Evolutionary conservation across 495 filamentous ascomycete species (phyloP).

Genomic region (Letharia lupina): DNA sequence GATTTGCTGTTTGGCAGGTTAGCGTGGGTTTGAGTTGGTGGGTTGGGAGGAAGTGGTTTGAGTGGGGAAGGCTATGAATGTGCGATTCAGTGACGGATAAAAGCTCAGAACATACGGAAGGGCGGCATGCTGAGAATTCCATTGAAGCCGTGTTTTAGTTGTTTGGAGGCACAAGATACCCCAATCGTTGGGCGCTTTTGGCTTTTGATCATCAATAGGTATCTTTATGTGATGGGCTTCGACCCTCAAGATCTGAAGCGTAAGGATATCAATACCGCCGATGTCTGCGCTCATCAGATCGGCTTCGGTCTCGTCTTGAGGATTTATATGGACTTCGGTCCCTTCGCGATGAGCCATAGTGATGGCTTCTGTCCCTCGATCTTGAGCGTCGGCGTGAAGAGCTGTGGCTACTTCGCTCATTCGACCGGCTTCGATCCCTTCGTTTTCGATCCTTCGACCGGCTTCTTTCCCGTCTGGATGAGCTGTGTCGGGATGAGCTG

Average conservation of each 20-base stretch:
- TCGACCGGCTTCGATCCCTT: constrained; percentile 30
- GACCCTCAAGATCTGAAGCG: not conserved
- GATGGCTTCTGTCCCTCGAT: constrained; percentile 17
- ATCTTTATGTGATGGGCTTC: not conserved
- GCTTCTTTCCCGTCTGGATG: constrained; percentile 29
- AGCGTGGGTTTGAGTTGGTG: constrained; percentile 37
- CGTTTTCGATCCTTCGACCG: constrained; percentile 25
- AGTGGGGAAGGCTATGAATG: constrained; percentile 38
- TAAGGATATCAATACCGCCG: constrained; percentile 4
- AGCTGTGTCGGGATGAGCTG: constrained; percentile 10
- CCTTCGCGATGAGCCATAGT: constrained; percentile 23
- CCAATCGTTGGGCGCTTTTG: not conserved
- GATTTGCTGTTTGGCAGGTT: constrained; percentile 39
- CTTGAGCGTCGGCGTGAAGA: not conserved
- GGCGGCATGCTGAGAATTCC: not conserved
- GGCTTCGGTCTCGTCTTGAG: constrained; percentile 22
- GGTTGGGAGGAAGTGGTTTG: constrained; percentile 39
- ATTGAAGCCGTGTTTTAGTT: not conserved
- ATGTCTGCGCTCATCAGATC: constrained; percentile 13
- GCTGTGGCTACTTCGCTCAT: constrained; percentile 22
- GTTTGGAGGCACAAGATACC: constrained; percentile 10
- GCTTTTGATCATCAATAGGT: not conserved
- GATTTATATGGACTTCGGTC: constrained; percentile 25
- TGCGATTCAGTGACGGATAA: not conserved
- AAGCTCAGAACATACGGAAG: not conserved